These are phyloP conservation scores for Gonium pectorale DNA, from an alignment of 139 green algal species.

Conservation along the genomic window DNA sequence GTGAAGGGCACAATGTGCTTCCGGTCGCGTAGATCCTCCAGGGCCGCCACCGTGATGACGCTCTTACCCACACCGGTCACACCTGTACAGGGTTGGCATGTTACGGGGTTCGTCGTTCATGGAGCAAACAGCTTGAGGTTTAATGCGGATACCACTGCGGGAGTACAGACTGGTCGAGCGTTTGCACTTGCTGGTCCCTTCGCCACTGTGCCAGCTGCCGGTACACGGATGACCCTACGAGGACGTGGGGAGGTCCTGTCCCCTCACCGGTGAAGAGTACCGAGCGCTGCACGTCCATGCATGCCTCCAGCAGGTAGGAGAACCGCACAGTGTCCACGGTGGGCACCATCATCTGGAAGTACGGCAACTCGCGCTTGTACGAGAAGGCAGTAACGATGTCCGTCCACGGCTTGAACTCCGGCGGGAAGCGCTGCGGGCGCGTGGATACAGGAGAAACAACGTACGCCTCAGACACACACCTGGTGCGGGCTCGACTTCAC, in stretches of 20 bases:
- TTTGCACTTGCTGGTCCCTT: too few species aligned
- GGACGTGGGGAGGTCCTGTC: too few species aligned
- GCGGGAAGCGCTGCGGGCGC: conserved; percentile 41
- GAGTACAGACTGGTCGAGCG: too few species aligned
- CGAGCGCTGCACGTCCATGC: conserved; percentile 74
- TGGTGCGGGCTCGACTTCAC: too few species aligned
- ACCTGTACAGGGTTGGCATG: conserved; percentile 37
- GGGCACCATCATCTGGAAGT: conserved; percentile 85
- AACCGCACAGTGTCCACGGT: conserved; percentile 83
- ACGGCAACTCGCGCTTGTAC: conserved; percentile 80
- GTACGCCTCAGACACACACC: too few species aligned
- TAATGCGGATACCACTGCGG: too few species aligned
- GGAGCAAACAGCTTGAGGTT: neutral
- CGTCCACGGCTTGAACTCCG: conserved; percentile 76
- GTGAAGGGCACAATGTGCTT: conserved; percentile 74
- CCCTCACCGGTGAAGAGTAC: conserved; percentile 78
- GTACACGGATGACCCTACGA: too few species aligned
- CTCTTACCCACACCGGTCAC: conserved; percentile 86
- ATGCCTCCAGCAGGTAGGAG: conserved; percentile 73
- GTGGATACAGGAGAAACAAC: too few species aligned
- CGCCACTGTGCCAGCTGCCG: neutral
- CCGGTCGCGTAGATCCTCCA: conserved; percentile 62
- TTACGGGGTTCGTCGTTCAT: neutral
- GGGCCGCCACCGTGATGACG: conserved; percentile 69
- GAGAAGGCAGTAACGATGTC: conserved; percentile 76